A percentile compares a stretch with the other conserved stretches of the same genome.
Evolutionary conservation across 192 early-diverging fungal species (phyloP).

Genomic region (Polychytrium aggregatum): DNA sequence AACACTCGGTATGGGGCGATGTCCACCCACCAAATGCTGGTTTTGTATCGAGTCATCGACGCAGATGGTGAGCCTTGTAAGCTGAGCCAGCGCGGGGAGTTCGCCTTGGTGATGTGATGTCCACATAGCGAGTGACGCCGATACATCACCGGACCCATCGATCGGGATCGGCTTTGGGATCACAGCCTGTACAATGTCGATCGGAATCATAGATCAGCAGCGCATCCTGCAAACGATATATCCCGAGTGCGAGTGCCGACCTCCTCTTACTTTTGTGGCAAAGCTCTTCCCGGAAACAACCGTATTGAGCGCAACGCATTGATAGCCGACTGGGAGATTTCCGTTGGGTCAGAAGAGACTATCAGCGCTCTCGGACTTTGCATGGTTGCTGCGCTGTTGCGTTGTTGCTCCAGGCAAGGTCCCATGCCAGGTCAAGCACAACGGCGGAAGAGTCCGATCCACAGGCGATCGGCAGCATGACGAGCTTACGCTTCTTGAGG

Average conservation of each 20-base stretch:
- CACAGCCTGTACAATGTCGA: conserved; percentile 4
- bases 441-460: background rate
- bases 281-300: conserved; percentile 30
- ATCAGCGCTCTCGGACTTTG: too few species aligned
- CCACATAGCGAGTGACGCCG: background rate
- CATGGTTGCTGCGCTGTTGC: too few species aligned
- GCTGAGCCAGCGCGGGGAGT: conserved; percentile 41
- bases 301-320: conserved; percentile 42
- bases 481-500: conserved; percentile 14
- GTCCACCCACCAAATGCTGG: conserved; percentile 43
- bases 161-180: conserved; percentile 26
- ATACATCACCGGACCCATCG: conserved; percentile 14
- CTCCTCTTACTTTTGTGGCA: conserved; percentile 3
- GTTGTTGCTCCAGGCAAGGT: too few species aligned
- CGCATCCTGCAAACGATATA: conserved; percentile 12
- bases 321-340: conserved; percentile 39
- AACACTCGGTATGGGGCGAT: background rate
- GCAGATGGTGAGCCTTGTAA: conserved; percentile 46
- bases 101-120: conserved; percentile 2
- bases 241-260: too few species aligned
- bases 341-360: background rate
- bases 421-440: too few species aligned
- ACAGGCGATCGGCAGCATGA: background rate
- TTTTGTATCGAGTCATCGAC: conserved; percentile 45
- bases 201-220: background rate